A percentile compares a stretch with the other conserved stretches of the same genome.
These are phyloP conservation scores for Malus hybrid DNA, from an alignment of 331 rosid genomes.

Conservation along the genomic window DNA sequence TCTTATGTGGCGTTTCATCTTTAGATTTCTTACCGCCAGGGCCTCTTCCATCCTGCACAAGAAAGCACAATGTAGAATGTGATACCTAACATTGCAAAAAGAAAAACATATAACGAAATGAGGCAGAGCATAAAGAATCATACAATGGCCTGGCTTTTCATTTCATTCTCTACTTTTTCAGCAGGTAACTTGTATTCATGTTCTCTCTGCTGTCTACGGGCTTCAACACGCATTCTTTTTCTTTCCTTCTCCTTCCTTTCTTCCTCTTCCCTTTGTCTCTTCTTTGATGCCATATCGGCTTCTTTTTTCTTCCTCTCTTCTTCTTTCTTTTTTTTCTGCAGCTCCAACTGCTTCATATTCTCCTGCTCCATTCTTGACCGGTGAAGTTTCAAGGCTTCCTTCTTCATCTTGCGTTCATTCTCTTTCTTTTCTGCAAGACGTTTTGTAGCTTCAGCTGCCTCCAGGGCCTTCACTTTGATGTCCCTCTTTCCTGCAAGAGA, in stretches of 20 bases:
- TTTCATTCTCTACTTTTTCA: conserved; percentile 45
- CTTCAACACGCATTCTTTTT: conserved; percentile 63
- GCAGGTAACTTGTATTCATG: conserved; percentile 38
- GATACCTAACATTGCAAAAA: conserved; percentile 7
- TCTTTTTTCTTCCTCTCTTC: conserved; percentile 68
- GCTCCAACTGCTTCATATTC: conserved; percentile 51
- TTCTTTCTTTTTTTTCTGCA: conserved; percentile 63
- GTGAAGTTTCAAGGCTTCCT: conserved; percentile 61
- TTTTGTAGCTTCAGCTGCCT: conserved; percentile 83
- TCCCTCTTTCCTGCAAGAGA: conserved; percentile 69
- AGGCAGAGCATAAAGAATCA: conserved; percentile 4
- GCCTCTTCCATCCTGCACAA: conserved; percentile 47
- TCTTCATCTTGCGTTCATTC: conserved; percentile 81
- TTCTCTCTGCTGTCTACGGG: conserved; percentile 49
- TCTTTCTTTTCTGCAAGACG: conserved; percentile 75
- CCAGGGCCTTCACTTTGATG: conserved; percentile 79
- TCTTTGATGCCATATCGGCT: conserved; percentile 61
- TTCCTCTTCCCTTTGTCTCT: conserved; percentile 82
- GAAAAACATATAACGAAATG: neutral
- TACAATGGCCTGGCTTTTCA: conserved; percentile 41
- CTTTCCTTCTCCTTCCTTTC: conserved; percentile 70
- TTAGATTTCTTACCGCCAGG: conserved; percentile 28
- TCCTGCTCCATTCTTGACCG: conserved; percentile 57
- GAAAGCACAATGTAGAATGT: conserved; percentile 12
- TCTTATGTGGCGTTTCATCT: conserved; percentile 23